Base-by-base conservation (phyloP, 2,329 filamentous ascomycete genomes). In the Botryotinia globosa region DNA sequence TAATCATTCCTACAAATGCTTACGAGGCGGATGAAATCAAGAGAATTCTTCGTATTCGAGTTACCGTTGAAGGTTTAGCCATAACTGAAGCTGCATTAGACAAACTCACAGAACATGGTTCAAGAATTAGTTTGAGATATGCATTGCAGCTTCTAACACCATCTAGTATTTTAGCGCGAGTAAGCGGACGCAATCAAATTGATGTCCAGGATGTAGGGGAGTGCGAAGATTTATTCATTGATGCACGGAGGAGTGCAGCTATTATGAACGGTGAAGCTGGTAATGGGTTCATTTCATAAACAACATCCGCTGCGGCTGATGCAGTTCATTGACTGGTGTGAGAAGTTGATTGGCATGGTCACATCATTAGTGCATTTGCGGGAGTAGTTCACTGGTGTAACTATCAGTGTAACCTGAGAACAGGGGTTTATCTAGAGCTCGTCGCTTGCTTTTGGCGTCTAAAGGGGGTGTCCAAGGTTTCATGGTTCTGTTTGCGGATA, bases 1-100 rank as follows among this genome's bases (percentile, higher is more conserved):
- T 99, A 80, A 98, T 99, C 84, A 91, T 99, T 80, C 96, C 96
- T 62, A 99, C 96, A 29, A 92, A 94, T 78, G 91, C 94, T 18
- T 99, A 98, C 84, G 88, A 91, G 74, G 88, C 90, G 59, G 90
- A 94, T 25, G 96, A 99, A 84, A 97, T 99, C 82, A 94, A 94
- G 84, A 90, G 91, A 74, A 99, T 99, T 82, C 91, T 98, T 78
- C 89, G 91, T 77, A 90, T 97, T 78, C 91, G 96, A 67, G 90
- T 94, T 56, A 90, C 90, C 76, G 95, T 92, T 14, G 94, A 98
- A 84, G 89, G 89, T 66, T 89, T 97, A 62, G 87, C 88, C 75
- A 90, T 98, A 76, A 90, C 89, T 58, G 93, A 97, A 67, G 89
- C 90, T 32, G 96, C 96, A 39, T 87, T 98, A 74, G 92, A 96